phyloP scores from a whole-genome alignment of 2,329 filamentous ascomycete genomes.

The Raffaelea ambrosiae region DNA sequence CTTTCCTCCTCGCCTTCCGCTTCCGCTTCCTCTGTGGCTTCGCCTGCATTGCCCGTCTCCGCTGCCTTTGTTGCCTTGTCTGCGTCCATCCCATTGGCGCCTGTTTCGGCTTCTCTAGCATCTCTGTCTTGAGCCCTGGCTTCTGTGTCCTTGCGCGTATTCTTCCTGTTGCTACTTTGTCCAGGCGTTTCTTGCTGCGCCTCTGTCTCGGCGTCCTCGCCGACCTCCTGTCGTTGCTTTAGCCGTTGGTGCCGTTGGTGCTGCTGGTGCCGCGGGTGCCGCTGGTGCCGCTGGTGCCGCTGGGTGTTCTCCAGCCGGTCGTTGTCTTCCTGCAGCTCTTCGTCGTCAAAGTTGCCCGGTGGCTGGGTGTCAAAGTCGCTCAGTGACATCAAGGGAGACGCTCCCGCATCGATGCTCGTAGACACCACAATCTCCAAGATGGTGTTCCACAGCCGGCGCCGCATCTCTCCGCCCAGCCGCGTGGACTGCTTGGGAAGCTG shows the following conservation, averaged over 20 bases:
- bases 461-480: conserved; percentile 33
- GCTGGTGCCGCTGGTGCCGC: background rate
- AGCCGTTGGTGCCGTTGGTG: no score
- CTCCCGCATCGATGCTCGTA: conserved; percentile 35
- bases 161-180: no score
- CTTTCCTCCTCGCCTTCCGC: no score
- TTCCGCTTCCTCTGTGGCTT: no score
- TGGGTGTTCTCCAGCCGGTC: background rate
- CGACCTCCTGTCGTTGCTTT: no score
- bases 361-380: conserved; percentile 38
- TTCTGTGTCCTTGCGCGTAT: no score
- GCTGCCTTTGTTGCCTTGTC: background rate
- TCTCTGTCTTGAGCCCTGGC: no score
- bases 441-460: conserved; percentile 43
- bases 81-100: background rate
- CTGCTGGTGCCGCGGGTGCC: background rate
- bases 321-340: conserved; percentile 25
- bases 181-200: no score
- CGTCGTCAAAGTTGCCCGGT: conserved; percentile 41
- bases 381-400: conserved; percentile 31
- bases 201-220: no score
- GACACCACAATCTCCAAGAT: conserved; percentile 38
- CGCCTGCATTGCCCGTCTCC: no score
- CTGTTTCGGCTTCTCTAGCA: no score
- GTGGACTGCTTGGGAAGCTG: conserved; percentile 23